A percentile compares a stretch with the other conserved stretches of the same genome.
Evolutionary conservation across 345 rosid genomes (phyloP).

Genomic region (Aethionema arabicum): DNA sequence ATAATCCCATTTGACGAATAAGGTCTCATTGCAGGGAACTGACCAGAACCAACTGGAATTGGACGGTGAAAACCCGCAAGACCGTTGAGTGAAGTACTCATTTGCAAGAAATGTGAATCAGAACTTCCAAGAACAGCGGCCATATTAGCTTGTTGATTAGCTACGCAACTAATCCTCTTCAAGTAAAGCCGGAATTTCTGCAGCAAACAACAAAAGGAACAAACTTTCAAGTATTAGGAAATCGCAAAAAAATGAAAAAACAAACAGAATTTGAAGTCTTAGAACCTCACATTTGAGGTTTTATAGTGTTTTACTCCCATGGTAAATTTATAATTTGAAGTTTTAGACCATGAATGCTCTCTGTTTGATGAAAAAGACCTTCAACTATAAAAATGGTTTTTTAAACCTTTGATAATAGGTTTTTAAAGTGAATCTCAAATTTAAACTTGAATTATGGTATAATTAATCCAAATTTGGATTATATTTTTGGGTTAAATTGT

Average conservation of each 20-base stretch:
- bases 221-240: conserved; percentile 25
- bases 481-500: no score
- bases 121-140: conserved; percentile 50
- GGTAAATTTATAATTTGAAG: no score
- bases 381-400: no score
- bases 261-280: no score
- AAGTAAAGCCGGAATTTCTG: conserved; percentile 83
- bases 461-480: no score
- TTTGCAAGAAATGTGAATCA: conserved; percentile 60
- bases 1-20: conserved; percentile 60
- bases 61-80: conserved; percentile 51
- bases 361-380: no score
- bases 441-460: no score
- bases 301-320: no score
- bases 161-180: conserved; percentile 63
- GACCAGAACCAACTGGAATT: conserved; percentile 43
- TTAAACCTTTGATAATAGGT: no score
- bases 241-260: neutral
- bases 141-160: conserved; percentile 66
- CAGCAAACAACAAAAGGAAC: conserved; percentile 26
- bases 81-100: conserved; percentile 54
- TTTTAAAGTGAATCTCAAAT: no score
- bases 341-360: no score
- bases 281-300: no score
- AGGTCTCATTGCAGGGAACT: conserved; percentile 51